A percentile compares a stretch with the other conserved stretches of the same genome.
These are phyloP conservation scores for Chaetomidium leptoderma DNA, from an alignment of 495 filamentous ascomycete genomes.

Conservation along the genomic window DNA sequence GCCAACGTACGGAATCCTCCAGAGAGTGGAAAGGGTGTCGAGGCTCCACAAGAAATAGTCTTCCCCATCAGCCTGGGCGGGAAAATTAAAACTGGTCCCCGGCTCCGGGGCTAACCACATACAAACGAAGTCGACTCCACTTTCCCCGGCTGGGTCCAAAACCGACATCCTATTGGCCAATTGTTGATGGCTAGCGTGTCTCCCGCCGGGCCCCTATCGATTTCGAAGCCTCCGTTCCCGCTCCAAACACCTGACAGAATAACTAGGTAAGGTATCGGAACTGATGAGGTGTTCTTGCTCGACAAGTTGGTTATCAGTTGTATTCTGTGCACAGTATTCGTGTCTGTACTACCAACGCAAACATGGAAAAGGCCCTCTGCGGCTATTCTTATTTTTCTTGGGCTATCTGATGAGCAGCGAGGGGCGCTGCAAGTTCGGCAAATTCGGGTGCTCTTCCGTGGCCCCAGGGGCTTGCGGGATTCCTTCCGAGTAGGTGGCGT, in stretches of 20 bases:
- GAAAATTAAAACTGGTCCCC: conserved; percentile 10
- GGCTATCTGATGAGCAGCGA: no score
- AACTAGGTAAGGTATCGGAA: no score
- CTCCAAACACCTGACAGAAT: no score
- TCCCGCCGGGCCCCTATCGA: not conserved
- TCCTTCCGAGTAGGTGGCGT: not conserved
- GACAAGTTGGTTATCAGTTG: no score
- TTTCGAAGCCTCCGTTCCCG: no score
- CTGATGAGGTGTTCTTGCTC: no score
- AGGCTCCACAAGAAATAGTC: conserved; percentile 22
- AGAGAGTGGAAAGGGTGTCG: conserved; percentile 9
- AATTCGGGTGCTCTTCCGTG: no score
- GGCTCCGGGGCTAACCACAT: not conserved
- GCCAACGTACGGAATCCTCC: not conserved
- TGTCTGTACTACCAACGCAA: no score
- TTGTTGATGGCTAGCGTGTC: conserved; percentile 1
- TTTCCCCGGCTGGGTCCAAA: not conserved
- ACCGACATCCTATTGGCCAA: conserved; percentile 12
- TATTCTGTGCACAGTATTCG: no score
- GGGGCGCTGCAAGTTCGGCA: no score
- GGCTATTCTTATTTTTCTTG: no score
- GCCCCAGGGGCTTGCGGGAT: not conserved
- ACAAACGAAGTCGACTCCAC: not conserved
- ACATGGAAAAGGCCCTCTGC: no score
- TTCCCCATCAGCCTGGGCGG: conserved; percentile 15